Evolutionary conservation across 106 monocot species (phyloP), one percentile per base, ranked within the genome.

Genomic region (Allium fistulosum): DNA sequence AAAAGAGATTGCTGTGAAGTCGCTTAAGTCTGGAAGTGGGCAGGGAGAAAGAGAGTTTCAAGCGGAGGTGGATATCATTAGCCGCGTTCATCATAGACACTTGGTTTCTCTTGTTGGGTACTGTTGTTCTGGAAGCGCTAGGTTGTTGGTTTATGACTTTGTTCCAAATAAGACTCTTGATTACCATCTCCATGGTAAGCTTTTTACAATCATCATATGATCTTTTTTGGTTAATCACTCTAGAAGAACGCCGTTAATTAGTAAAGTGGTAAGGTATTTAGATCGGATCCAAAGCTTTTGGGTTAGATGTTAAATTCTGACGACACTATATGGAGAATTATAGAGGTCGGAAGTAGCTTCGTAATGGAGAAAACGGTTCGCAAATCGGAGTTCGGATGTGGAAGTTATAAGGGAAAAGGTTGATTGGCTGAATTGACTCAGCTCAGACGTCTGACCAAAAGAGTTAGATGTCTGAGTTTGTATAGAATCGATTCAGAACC

Each of bases 41-140:
- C 95, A 95, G 69, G 95, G 94, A 13, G 95, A 95, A 78, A 73
- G 95, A 46, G 95, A 95, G 76, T 95, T 95, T 75, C 94, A 95
- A 53, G 94, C 94, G 0, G 93, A 94, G 86, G 94, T 95, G 0
- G 94, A 95, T 72, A 95, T 88, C 58, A 95, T 95, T 48, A 95
- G 95, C 65, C 65, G 91, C 7, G 91, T 95, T 45, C 95, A 95
- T 73, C 95, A 95, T 46, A 80, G 91, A 51, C 95, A 95, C 64
- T 80, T 95, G 49, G 91, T 91, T 51, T 95, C 94, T 0, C 94
- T 90, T 17, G 90, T 95, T 22, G 94, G 94, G 10, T 91, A 91
- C 53, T 92, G 75, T 63, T 91, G 91, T 57, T 75, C 95, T 10
- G 91, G 95, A 3, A 51, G 78, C 11, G 79, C 86, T 49, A 76